Evolutionary conservation across 2,329 filamentous ascomycete genomes (phyloP).

Genomic region (Diplodia mutila): DNA sequence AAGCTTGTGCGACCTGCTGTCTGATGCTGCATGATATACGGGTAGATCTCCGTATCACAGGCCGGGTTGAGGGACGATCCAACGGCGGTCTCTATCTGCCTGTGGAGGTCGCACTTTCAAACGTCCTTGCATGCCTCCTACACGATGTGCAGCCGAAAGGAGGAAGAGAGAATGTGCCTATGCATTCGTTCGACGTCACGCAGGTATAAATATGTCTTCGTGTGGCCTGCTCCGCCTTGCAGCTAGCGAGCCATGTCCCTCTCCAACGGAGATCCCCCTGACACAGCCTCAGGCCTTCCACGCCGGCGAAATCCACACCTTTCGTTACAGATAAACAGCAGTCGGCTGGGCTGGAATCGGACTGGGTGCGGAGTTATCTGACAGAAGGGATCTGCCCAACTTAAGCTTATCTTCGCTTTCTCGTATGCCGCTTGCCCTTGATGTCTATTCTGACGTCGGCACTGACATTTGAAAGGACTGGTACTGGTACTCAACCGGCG

Average conservation of each 20-base stretch:
- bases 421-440: too few relatives aligned
- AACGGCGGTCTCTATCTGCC: not conserved
- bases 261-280: conserved; percentile 8
- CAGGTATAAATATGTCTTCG: not conserved
- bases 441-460: not conserved
- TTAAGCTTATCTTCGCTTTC: not conserved
- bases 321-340: not conserved
- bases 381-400: not conserved
- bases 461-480: too few relatives aligned
- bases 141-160: not conserved
- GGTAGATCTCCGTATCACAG: conserved; percentile 12
- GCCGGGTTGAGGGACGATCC: not conserved
- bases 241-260: not conserved
- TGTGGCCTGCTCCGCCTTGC: not conserved
- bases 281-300: not conserved
- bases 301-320: not conserved
- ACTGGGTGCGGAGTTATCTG: not conserved
- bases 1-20: conserved; percentile 7
- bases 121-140: not conserved
- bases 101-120: not conserved
- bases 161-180: not conserved
- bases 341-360: too few relatives aligned
- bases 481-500: not conserved
- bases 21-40: not conserved
- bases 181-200: not conserved